These are phyloP conservation scores for Elaeis oleifera DNA, from an alignment of 202 grass and related monocot genomes.

Conservation along the genomic window DNA sequence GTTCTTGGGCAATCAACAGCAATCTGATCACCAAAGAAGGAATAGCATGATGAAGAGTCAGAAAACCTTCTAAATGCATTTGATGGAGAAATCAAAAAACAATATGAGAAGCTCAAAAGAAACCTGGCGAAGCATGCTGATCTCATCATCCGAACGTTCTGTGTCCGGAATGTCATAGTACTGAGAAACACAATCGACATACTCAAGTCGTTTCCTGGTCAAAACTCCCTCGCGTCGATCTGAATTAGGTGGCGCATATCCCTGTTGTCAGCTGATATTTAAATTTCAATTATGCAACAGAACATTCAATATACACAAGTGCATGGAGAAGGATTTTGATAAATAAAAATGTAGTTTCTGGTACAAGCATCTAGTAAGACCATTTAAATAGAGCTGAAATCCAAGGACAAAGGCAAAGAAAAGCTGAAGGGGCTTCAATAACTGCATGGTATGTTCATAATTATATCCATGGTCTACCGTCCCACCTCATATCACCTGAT, in stretches of 20 bases:
- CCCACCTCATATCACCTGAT: too few relatives aligned
- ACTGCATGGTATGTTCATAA: too few relatives aligned
- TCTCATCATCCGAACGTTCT: constrained; percentile 77
- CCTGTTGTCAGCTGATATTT: constrained; percentile 63
- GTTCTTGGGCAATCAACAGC: constrained; percentile 74
- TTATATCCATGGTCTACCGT: too few relatives aligned
- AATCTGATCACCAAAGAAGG: constrained; percentile 30
- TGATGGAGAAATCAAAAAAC: too few relatives aligned
- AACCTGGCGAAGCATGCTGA: constrained; percentile 82
- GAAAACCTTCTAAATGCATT: neutral
- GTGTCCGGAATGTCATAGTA: constrained; percentile 61
- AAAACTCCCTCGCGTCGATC: constrained; percentile 63
- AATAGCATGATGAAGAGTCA: neutral
- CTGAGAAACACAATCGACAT: constrained; percentile 70
- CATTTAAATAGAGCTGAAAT: too few relatives aligned
- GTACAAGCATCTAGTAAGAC: too few relatives aligned
- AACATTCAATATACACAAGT: neutral
- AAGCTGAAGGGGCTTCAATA: too few relatives aligned
- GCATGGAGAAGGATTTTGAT: neutral
- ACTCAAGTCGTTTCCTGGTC: constrained; percentile 46
- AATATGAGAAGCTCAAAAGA: neutral
- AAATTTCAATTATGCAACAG: constrained; percentile 34
- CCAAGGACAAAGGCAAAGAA: too few relatives aligned
- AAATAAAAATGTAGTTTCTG: too few relatives aligned
- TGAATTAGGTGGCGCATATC: constrained; percentile 82